phyloP scores from a whole-genome alignment of 2,329 filamentous ascomycete species.

The Aspergillus latus region DNA sequence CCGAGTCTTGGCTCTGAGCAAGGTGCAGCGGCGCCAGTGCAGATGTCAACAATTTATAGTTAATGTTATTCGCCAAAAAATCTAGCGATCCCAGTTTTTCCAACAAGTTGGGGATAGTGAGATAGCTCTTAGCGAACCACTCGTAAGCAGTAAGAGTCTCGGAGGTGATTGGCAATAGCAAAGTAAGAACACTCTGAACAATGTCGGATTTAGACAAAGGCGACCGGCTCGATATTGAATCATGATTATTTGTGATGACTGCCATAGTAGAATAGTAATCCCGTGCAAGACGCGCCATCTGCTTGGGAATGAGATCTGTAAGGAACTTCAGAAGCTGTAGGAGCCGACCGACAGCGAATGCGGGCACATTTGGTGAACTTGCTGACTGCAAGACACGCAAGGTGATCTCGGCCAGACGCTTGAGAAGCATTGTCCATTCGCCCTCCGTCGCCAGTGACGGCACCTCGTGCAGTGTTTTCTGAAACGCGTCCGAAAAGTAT shows the following conservation, averaged over 20 bases:
- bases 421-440: slow-evolving; percentile 43
- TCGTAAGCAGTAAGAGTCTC: slow-evolving; percentile 47
- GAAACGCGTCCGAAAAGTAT: slow-evolving; percentile 47
- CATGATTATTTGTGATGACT: slow-evolving; percentile 32
- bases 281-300: slow-evolving; percentile 38
- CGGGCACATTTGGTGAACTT: slow-evolving; percentile 20
- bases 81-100: slow-evolving; percentile 40
- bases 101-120: slow-evolving; percentile 46
- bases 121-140: slow-evolving; percentile 47
- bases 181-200: slow-evolving; percentile 39
- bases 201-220: slow-evolving; percentile 30
- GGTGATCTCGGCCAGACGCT: slow-evolving; percentile 38
- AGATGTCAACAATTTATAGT: slow-evolving; percentile 51
- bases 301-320: slow-evolving; percentile 40
- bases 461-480: slow-evolving; percentile 38
- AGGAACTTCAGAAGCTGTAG: slow-evolving; percentile 39
- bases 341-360: slow-evolving; percentile 31
- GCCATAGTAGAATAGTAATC: slow-evolving; percentile 44
- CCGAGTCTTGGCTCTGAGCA: slow-evolving; percentile 30
- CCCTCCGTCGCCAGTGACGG: slow-evolving; percentile 40
- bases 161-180: slow-evolving; percentile 45
- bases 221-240: slow-evolving; percentile 17
- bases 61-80: slow-evolving; percentile 48
- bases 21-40: slow-evolving; percentile 37
- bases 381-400: slow-evolving; percentile 35